Percentiles rank a stretch among this genome's conserved stretches.
These are phyloP conservation scores for Alternaria postmessia DNA, from an alignment of 2,329 filamentous ascomycete species.

Conservation along the genomic window DNA sequence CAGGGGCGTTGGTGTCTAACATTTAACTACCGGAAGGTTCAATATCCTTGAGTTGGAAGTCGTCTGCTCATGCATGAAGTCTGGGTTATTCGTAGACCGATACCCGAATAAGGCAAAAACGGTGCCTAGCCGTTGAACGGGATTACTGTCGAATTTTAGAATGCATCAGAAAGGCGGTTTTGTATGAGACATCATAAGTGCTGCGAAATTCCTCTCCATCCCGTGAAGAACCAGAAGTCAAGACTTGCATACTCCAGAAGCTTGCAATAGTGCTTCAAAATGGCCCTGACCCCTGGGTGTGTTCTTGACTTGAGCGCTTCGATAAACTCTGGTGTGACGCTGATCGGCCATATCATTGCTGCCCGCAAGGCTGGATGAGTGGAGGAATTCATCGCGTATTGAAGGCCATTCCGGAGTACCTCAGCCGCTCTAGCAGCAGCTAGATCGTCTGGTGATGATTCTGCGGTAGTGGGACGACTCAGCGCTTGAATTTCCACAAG, in stretches of 20 bases:
- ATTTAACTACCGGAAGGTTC: too few species aligned
- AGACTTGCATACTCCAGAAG: slow-evolving; percentile 32
- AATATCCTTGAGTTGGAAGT: too few species aligned
- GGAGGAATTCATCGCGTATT: slow-evolving; percentile 31
- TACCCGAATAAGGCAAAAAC: too few species aligned
- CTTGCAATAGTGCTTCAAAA: slow-evolving; percentile 31
- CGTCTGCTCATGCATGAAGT: too few species aligned
- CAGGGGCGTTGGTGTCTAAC: too few species aligned
- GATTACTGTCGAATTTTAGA: neutral
- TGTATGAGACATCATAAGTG: neutral
- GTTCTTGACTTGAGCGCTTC: slow-evolving; percentile 23
- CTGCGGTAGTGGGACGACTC: slow-evolving; percentile 10
- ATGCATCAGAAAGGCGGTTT: neutral
- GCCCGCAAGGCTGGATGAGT: slow-evolving; percentile 30
- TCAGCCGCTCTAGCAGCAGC: slow-evolving; percentile 21
- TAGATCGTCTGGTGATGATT: slow-evolving; percentile 17
- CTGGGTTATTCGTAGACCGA: too few species aligned
- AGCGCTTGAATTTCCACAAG: slow-evolving; percentile 31
- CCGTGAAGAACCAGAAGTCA: slow-evolving; percentile 35
- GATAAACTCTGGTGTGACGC: slow-evolving; percentile 26
- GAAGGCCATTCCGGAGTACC: slow-evolving; percentile 25
- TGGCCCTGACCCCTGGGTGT: slow-evolving; percentile 19
- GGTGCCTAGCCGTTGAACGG: too few species aligned
- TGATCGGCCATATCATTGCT: slow-evolving; percentile 35
- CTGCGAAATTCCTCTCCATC: slow-evolving; percentile 33